Evolutionary conservation across 108 stramenopile genomes (phyloP).

Genomic region (Discostella stelligeroides): DNA sequence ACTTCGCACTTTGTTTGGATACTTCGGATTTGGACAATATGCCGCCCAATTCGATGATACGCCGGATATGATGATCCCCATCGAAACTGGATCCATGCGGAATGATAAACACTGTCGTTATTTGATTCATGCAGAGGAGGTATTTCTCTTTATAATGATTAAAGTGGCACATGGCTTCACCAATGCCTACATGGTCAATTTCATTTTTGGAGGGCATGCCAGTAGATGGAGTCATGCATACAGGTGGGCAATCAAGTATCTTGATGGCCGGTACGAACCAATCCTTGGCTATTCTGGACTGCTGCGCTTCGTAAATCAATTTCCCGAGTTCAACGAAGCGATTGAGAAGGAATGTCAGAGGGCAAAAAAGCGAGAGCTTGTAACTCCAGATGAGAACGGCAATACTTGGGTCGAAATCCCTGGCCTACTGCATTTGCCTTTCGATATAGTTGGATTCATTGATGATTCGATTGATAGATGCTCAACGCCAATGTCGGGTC

Average conservation of each 20-base stretch:
- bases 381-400: neutral
- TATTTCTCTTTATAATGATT: neutral
- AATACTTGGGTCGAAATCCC: neutral
- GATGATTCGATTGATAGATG: conserved; percentile 23
- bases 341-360: conserved; percentile 1
- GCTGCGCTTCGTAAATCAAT: neutral
- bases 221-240: neutral
- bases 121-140: neutral
- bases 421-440: neutral
- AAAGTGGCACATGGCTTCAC: neutral
- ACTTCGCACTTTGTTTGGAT: neutral
- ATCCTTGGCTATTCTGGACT: conserved; percentile 8
- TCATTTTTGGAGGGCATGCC: conserved; percentile 9
- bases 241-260: neutral
- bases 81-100: too few relatives aligned
- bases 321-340: neutral
- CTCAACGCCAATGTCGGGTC: conserved; percentile 23
- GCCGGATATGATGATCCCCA: neutral
- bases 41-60: neutral
- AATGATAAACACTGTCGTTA: neutral
- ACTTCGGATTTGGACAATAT: neutral
- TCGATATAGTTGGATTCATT: conserved; percentile 28
- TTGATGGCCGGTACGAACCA: neutral
- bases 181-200: neutral
- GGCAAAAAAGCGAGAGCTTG: too few relatives aligned